Evolutionary conservation across 768 basidiomycete species (phyloP).

Genomic region (Boletus pseudo-olivaceus): DNA sequence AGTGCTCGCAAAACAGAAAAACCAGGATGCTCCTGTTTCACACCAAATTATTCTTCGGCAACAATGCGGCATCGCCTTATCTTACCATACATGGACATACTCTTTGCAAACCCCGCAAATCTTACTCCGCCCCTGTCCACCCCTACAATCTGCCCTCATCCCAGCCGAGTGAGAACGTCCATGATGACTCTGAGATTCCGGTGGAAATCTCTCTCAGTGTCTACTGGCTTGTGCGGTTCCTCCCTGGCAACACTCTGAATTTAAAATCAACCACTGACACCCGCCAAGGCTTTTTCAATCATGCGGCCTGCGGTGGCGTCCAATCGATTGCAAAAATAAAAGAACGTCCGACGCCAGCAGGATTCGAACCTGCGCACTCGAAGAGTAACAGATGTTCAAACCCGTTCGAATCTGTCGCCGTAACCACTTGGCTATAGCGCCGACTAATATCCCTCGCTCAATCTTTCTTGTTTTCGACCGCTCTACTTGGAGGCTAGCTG

Average conservation of each 20-base stretch:
- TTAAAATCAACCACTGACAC: background rate
- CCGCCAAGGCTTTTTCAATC: background rate
- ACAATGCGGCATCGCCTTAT: slow-evolving; percentile 9
- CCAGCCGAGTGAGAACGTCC: no score
- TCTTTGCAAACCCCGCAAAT: slow-evolving; percentile 13
- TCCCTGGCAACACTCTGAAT: background rate
- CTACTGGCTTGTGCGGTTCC: no score
- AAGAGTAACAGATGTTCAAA: slow-evolving; percentile 54
- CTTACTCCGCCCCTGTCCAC: background rate
- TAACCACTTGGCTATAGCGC: slow-evolving; percentile 75
- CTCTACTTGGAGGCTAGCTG: no score
- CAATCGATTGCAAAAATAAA: slow-evolving; percentile 12
- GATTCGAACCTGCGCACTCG: slow-evolving; percentile 68
- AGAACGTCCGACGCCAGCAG: slow-evolving; percentile 53
- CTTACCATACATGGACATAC: slow-evolving; percentile 12
- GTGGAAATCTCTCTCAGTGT: no score
- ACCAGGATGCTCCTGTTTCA: slow-evolving; percentile 1
- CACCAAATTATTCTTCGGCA: slow-evolving; percentile 22
- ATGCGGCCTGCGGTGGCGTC: background rate
- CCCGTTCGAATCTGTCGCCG: slow-evolving; percentile 67
- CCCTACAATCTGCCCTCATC: background rate
- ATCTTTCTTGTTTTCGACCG: background rate
- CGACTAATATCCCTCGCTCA: background rate
- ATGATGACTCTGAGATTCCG: no score
- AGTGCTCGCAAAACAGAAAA: slow-evolving; percentile 13